These are phyloP conservation scores for Carallia pectinifolia DNA, from an alignment of 345 rosid genomes.

Conservation along the genomic window DNA sequence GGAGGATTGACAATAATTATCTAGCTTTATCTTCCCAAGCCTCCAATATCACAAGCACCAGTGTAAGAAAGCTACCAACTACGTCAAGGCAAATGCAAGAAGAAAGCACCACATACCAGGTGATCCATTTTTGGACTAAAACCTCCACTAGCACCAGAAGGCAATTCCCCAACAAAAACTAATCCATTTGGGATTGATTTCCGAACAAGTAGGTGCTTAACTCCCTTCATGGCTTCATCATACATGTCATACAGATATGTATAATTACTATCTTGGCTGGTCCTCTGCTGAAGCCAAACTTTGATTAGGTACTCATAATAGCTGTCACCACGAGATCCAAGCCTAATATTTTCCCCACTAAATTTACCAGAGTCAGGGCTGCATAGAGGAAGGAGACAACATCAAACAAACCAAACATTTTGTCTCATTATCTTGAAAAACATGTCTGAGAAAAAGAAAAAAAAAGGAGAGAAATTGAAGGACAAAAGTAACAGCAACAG, in stretches of 20 bases:
- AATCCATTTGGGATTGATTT: constrained; percentile 81
- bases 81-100: background rate
- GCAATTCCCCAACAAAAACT: constrained; percentile 94
- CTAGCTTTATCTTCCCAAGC: constrained; percentile 2
- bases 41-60: background rate
- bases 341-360: constrained; percentile 84
- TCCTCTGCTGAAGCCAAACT: constrained; percentile 93
- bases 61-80: constrained; percentile 1
- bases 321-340: constrained; percentile 99
- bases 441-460: background rate
- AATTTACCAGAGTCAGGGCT: constrained; percentile 91
- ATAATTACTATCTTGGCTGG: constrained; percentile 37
- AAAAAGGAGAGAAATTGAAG: background rate
- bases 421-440: background rate
- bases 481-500: background rate
- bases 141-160: constrained; percentile 66
- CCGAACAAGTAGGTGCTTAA: constrained; percentile 73
- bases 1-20: constrained; percentile 6
- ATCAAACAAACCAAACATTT: constrained; percentile 3
- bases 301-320: constrained; percentile 92
- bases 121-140: constrained; percentile 99
- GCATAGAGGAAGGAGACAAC: constrained; percentile 30
- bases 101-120: constrained; percentile 59
- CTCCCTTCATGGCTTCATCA: constrained; percentile 94
- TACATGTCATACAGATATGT: constrained; percentile 85